phyloP scores from a whole-genome alignment of 129 eudicot species.

The Solidago caesia region DNA sequence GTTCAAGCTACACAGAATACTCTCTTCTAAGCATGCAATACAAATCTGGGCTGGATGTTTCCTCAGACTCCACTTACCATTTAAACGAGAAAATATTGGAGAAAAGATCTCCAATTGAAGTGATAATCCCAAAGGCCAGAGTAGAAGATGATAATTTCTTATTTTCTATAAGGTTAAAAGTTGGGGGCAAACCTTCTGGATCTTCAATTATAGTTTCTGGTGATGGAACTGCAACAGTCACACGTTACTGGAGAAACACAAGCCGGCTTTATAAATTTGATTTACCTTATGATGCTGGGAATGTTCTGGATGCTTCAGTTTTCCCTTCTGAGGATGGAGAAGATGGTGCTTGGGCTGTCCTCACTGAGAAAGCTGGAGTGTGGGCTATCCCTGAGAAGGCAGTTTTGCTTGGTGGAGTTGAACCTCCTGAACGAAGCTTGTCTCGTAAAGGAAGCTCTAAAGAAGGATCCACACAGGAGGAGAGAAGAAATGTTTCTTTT shows the following conservation, averaged over 20 bases:
- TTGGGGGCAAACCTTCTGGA: constrained; percentile 97
- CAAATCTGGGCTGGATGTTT: constrained; percentile 58
- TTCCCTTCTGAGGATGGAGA: constrained; percentile 82
- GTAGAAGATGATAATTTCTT: constrained; percentile 87
- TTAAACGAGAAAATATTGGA: constrained; percentile 59
- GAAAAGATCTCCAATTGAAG: constrained; percentile 83
- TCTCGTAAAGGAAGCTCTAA: constrained; percentile 97
- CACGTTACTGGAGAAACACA: constrained; percentile 70
- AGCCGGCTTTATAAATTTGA: constrained; percentile 94
- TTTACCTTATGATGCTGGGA: constrained; percentile 95
- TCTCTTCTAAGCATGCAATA: constrained; percentile 95
- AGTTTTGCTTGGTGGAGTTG: constrained; percentile 92
- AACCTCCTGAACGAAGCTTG: constrained; percentile 97
- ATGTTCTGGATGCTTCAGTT: constrained; percentile 89
- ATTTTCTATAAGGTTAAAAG: constrained; percentile 80
- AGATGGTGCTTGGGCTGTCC: constrained; percentile 94
- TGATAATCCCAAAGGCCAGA: constrained; percentile 92
- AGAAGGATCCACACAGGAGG: constrained; percentile 68
- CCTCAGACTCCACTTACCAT: constrained; percentile 33
- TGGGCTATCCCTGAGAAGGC: constrained; percentile 99
- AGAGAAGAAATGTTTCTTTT: constrained; percentile 53
- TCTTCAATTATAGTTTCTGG: constrained; percentile 90
- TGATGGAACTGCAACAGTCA: constrained; percentile 96
- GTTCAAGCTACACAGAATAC: constrained; percentile 92
- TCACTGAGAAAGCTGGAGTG: constrained; percentile 94